Evolutionary conservation across 208 protist species (phyloP), one percentile per base, ranked within the genome.

Genomic region (Zelonia costaricensis): DNA sequence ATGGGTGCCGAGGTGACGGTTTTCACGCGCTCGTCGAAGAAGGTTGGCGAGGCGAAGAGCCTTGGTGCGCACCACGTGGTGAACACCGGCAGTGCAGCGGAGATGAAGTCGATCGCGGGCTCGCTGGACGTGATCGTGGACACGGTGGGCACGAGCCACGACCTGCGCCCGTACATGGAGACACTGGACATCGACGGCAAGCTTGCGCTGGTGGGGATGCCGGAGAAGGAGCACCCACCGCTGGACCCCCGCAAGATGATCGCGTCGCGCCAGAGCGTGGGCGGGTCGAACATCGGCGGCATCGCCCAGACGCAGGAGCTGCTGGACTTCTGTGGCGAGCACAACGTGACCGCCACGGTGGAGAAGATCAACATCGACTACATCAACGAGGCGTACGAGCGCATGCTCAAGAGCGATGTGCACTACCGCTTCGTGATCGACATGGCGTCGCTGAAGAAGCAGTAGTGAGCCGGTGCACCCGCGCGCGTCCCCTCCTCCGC

Each of bases 1-100:
- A 84, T 97, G 75, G 93, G 93, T 39, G 80, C 75, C 35, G 74
- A 94, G 39, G 89, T 96, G 46, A 92, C 88, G 18, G 91, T 91
- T 39, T 82, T 97, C 70, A 86, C 83, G 42, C 84, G 77, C n/a
- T 81, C 76, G 35, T 30, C 63, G 4, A 56, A 52, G n/a, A 97
- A 97, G 57, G 66, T 68, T 18, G 55, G 74, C 33, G 58, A 70
- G 5, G 80, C 86, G 23, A 82, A 81, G 73, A 58, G 42, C 31
- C 76, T 96, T 12, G 92, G 93, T 18, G 84, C 83, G 8, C 56
- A 89, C 62, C 69, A 84, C 62, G 77, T 82, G 10, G 69, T 86
- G 51, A 66, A 86, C 52, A 80, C 78, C 43, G 84, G 70, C 47
- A 83, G 88, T 61, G 56, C 63, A 6, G 70, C 15, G 49, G 65